Conservation (phyloP, 179 eudicot species). For the Sideroxylon spinosum region DNA sequence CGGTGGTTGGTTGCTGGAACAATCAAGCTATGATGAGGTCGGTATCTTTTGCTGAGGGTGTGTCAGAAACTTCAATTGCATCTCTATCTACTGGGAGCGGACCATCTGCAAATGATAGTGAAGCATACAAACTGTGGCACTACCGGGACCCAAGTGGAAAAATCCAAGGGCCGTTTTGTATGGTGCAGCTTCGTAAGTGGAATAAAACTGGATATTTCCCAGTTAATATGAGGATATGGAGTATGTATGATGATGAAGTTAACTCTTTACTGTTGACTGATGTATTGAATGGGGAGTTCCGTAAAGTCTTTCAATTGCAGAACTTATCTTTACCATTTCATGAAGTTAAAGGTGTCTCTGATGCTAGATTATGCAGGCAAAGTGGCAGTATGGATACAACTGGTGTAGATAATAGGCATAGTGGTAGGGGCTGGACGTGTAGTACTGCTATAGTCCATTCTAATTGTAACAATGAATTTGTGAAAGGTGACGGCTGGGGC, state of each 20-base stretch:
- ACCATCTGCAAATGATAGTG: constrained; percentile 29
- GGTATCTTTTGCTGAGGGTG: constrained; percentile 24
- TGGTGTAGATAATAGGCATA: constrained; percentile 25
- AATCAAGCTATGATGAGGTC: constrained; percentile 31
- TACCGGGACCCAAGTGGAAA: constrained; percentile 78
- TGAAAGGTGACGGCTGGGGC: constrained; percentile 18
- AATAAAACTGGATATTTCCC: constrained; percentile 78
- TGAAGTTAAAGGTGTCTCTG: constrained; percentile 27
- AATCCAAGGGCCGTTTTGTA: constrained; percentile 80
- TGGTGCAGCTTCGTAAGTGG: constrained; percentile 77
- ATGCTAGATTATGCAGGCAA: constrained; percentile 28
- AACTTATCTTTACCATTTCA: constrained; percentile 23
- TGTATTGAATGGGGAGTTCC: constrained; percentile 57
- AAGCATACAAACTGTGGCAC: constrained; percentile 67
- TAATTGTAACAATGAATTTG: constrained; percentile 24
- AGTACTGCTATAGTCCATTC: constrained; percentile 31
- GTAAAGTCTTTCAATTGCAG: constrained; percentile 18
- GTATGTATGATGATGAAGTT: constrained; percentile 36
- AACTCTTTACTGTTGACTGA: constrained; percentile 64
- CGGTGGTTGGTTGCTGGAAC: constrained; percentile 16
- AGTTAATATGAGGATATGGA: constrained; percentile 67
- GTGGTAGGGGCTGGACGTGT: constrained; percentile 33
- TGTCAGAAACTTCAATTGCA: constrained; percentile 32
- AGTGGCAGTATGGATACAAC: constrained; percentile 27
- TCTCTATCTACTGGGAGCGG: constrained; percentile 25